These are phyloP conservation scores for Claviceps sp. DNA, from an alignment of 2,329 filamentous ascomycete genomes.

Conservation along the genomic window DNA sequence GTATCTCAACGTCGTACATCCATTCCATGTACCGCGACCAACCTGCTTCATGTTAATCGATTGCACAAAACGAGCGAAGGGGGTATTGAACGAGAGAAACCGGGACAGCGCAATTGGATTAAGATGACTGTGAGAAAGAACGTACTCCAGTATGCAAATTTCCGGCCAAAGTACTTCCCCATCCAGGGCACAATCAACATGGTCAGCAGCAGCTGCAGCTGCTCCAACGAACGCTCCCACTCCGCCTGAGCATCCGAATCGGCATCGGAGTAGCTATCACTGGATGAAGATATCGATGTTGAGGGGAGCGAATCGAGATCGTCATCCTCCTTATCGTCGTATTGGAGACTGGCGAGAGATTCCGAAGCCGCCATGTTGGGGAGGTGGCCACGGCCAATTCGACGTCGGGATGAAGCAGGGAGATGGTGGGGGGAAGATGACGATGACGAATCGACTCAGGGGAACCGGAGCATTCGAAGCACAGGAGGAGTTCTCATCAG, in stretches of 20 bases:
- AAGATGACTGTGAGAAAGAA: not conserved
- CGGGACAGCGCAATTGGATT: no score
- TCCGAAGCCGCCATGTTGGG: slow-evolving; percentile 24
- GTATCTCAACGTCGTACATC: slow-evolving; percentile 70
- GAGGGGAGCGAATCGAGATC: slow-evolving; percentile 54
- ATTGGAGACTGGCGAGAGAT: slow-evolving; percentile 37
- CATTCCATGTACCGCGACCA: slow-evolving; percentile 93
- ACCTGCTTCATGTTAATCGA: slow-evolving; percentile 34
- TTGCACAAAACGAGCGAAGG: not conserved
- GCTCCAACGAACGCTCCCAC: slow-evolving; percentile 89
- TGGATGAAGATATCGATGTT: slow-evolving; percentile 25
- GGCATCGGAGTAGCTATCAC: slow-evolving; percentile 42
- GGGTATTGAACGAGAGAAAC: not conserved
- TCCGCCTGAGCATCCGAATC: slow-evolving; percentile 82
- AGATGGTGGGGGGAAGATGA: not conserved
- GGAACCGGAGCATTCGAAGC: not conserved
- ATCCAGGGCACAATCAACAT: slow-evolving; percentile 91
- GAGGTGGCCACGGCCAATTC: not conserved
- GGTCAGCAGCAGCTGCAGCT: slow-evolving; percentile 80
- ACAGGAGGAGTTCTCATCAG: not conserved
- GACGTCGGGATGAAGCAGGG: not conserved
- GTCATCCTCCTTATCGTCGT: slow-evolving; percentile 38
- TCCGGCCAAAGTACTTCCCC: slow-evolving; percentile 89
- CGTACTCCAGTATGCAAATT: slow-evolving; percentile 90
- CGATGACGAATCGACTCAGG: not conserved